Base-by-base conservation (phyloP, 148 eudicot species). In the Cornus controversa region DNA sequence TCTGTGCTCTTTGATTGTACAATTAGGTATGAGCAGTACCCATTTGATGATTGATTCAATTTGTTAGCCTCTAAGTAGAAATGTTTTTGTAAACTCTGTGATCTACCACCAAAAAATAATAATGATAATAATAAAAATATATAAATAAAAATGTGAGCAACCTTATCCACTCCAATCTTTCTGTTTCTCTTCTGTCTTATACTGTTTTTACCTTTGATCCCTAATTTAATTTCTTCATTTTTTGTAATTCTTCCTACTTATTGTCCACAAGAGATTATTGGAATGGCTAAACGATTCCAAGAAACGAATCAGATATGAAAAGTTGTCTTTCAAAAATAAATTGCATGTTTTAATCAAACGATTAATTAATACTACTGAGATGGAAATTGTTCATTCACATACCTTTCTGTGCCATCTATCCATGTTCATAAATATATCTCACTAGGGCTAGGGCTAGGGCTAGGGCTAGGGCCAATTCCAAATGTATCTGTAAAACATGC, bases 11-110 rank as follows among this genome's bases (percentile, higher is more conserved):
- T 18, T 66, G 90, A 83, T 77, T 87, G 86, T 66, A 20, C 78
- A 10, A 69, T 87, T 42, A 83, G 88, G 80, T 87, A 85, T 34
- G 90, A 87, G 74, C 86, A 87, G 24, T 84, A 87, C 75, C 87
- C 87, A 11, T 82, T 80, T 73, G 79, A 80, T 69, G 84, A 82
- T 28, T 87, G 62, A 74, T 29, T 31, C 2, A 31, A 31, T 62
- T 24, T 31, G 68, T 42, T 66, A 20, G 40, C 40, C n/a, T n/a
- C n/a, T n/a, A n/a, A n/a, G n/a, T n/a, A n/a, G n/a, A n/a, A n/a
- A 22, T 18, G 54, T 6, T 54, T 31, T 10, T 54, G 42, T 18
- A 23, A 37, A 45, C 45, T 40, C 58, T 74, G 77, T 58, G 22
- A 70, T 78, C 42, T 63, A 69, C 26, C 74, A 40, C 24, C n/a